Percentiles rank a stretch among this genome's conserved stretches.
Conservation (phyloP, 2,329 filamentous ascomycete species). For the Hortaea sp. region DNA sequence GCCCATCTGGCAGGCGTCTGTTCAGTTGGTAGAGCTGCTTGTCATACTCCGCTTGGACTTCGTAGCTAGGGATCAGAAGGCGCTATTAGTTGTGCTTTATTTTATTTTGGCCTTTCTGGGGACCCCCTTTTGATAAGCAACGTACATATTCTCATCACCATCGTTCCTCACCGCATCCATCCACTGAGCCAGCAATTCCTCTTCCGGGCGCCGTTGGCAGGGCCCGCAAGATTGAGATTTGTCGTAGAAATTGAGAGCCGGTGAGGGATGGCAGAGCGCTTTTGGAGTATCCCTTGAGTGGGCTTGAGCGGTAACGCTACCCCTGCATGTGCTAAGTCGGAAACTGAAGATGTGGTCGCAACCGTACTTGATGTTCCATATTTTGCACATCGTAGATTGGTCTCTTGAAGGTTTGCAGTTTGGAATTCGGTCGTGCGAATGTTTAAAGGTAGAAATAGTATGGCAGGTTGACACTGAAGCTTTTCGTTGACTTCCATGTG, state of each 20-base stretch:
- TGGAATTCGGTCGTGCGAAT: neutral
- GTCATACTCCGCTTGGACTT: conserved; percentile 3
- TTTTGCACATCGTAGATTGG: conserved; percentile 27
- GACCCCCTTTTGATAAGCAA: neutral
- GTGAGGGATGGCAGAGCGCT: conserved; percentile 20
- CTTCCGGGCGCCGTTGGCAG: conserved; percentile 4
- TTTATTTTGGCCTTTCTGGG: too few species aligned
- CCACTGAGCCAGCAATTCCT: neutral
- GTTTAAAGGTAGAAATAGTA: too few species aligned
- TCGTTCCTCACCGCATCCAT: neutral
- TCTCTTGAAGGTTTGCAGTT: neutral
- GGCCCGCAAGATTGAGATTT: conserved; percentile 11
- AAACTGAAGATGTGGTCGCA: conserved; percentile 24
- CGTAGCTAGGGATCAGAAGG: too few species aligned
- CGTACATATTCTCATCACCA: neutral
- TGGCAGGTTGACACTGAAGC: too few species aligned
- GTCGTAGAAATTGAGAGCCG: neutral
- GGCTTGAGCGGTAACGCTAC: conserved; percentile 16
- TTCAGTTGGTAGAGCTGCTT: conserved; percentile 3
- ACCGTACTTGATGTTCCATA: conserved; percentile 20
- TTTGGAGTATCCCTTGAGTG: conserved; percentile 5
- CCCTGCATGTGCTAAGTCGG: conserved; percentile 25
- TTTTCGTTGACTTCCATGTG: too few species aligned
- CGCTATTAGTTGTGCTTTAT: too few species aligned
- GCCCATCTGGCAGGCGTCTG: conserved; percentile 3